phyloP scores from a whole-genome alignment of 2,329 filamentous ascomycete species.

The Exophiala phaeomuriformis region DNA sequence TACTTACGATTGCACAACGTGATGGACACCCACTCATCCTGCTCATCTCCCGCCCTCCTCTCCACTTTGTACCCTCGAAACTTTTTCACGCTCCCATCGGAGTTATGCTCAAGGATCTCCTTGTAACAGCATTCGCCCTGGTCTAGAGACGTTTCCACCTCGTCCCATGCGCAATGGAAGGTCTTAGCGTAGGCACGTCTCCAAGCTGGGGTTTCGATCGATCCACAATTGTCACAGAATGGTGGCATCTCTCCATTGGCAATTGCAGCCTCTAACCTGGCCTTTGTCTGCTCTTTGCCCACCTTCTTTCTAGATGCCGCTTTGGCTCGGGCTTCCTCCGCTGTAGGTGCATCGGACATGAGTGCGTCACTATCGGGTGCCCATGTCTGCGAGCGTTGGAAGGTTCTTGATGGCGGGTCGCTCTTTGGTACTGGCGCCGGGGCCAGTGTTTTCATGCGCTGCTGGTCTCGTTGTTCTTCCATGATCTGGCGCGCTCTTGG shows the following conservation, averaged over 20 bases:
- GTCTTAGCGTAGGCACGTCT: constrained; percentile 83
- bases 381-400: constrained; percentile 41
- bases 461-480: constrained; percentile 25
- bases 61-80: constrained; percentile 70
- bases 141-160: constrained; percentile 64
- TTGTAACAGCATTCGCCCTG: constrained; percentile 69
- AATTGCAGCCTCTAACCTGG: constrained; percentile 53
- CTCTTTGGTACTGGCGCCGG: constrained; percentile 42
- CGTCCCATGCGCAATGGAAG: constrained; percentile 60
- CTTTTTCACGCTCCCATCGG: constrained; percentile 53
- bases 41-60: constrained; percentile 60
- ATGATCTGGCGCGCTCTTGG: constrained; percentile 25
- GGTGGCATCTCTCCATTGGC: constrained; percentile 76
- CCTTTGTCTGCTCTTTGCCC: constrained; percentile 56
- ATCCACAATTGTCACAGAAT: constrained; percentile 86
- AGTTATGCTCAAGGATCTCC: constrained; percentile 57
- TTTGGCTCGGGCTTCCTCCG: constrained; percentile 38
- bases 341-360: constrained; percentile 35
- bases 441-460: constrained; percentile 20
- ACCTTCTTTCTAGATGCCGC: constrained; percentile 56
- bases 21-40: constrained; percentile 65
- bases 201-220: constrained; percentile 95
- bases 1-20: constrained; percentile 79
- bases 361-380: constrained; percentile 39
- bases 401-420: constrained; percentile 43